Conservation (phyloP, 75 land plant genomes). For the Picea glauca region DNA sequence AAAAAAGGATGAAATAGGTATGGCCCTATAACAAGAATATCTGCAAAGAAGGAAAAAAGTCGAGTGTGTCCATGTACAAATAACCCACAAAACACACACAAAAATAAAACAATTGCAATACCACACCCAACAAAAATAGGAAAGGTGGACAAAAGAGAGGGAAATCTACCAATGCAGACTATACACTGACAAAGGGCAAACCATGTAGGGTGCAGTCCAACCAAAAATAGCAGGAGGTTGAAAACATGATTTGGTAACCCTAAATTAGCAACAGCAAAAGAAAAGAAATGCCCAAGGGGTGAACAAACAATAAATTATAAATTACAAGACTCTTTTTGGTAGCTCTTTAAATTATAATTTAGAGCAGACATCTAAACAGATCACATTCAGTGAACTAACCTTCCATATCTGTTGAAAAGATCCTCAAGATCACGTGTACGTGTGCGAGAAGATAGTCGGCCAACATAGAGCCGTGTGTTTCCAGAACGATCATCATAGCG, state of each 20-base stretch:
- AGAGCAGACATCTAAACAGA: neutral
- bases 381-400: slow-evolving; percentile 30
- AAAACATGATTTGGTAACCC: too few relatives aligned
- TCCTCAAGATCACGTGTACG: slow-evolving; percentile 80
- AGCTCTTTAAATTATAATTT: neutral
- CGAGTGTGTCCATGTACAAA: neutral
- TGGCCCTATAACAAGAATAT: neutral
- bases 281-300: neutral
- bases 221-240: too few relatives aligned
- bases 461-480: slow-evolving; percentile 77
- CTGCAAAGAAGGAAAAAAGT: neutral
- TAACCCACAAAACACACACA: neutral
- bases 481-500: slow-evolving; percentile 63
- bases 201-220: too few relatives aligned
- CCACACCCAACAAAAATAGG: neutral
- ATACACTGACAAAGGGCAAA: too few relatives aligned
- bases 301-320: neutral
- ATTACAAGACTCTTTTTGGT: neutral
- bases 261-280: too few relatives aligned
- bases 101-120: neutral
- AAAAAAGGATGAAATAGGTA: neutral
- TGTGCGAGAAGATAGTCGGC: slow-evolving; percentile 68
- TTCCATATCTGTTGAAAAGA: slow-evolving; percentile 89
- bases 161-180: too few relatives aligned
- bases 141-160: too few relatives aligned